A percentile compares a stretch with the other conserved stretches of the same genome.
Evolutionary conservation across 2,329 filamentous ascomycete species (phyloP).

Genomic region (Neopestalotiopsis clavispora): DNA sequence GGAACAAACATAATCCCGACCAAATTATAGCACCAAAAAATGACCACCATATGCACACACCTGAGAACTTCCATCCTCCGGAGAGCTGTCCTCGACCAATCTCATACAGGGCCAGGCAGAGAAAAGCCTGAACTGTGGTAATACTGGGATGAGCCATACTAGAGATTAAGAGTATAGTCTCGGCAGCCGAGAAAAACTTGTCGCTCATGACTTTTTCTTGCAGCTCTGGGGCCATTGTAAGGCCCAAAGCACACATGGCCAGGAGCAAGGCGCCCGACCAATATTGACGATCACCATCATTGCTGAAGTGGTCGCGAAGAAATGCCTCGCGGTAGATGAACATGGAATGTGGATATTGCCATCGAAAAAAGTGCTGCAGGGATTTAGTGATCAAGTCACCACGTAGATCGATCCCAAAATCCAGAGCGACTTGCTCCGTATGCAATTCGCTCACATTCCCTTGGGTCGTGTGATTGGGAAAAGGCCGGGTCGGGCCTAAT

Average conservation of each 20-base stretch:
- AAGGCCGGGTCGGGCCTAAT: neutral
- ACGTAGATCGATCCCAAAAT: neutral
- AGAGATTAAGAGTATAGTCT: neutral
- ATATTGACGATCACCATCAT: neutral
- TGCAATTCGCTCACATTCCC: neutral
- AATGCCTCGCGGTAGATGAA: neutral
- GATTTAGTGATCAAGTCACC: neutral
- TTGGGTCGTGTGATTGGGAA: neutral
- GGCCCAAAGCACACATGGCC: neutral
- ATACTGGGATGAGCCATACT: neutral
- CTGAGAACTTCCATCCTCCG: neutral
- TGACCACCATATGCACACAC: no score
- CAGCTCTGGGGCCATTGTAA: neutral
- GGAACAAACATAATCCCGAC: no score
- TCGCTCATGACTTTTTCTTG: neutral
- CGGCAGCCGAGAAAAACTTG: neutral
- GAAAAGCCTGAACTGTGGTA: neutral
- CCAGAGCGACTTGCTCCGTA: neutral
- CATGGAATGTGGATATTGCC: neutral
- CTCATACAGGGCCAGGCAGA: neutral
- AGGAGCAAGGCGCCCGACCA: neutral
- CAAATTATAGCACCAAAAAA: no score
- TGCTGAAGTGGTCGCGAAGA: neutral
- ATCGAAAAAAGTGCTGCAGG: neutral
- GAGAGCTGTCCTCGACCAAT: neutral